These are phyloP conservation scores for Chlamydomonas incerta DNA, from an alignment of 139 green algal genomes.

Conservation along the genomic window DNA sequence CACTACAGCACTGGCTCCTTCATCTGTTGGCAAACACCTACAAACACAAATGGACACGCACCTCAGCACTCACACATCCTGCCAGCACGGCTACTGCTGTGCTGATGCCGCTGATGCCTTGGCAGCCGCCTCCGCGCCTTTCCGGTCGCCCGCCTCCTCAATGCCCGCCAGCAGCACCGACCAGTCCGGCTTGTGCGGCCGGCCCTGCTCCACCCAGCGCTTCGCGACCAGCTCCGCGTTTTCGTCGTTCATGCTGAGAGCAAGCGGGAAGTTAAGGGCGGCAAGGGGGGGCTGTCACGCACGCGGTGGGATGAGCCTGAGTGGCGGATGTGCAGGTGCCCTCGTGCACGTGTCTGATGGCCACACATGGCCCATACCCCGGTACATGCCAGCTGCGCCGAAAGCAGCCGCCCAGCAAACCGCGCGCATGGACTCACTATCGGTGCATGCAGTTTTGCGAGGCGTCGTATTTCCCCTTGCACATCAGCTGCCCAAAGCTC, in stretches of 20 bases:
- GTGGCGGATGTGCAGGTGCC: not conserved
- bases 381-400: too few relatives aligned
- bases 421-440: conserved; percentile 15
- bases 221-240: conserved; percentile 37
- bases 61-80: too few relatives aligned
- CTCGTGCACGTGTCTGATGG: too few relatives aligned
- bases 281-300: too few relatives aligned
- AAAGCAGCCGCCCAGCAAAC: too few relatives aligned
- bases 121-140: not conserved
- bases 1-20: too few relatives aligned
- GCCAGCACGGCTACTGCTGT: too few relatives aligned
- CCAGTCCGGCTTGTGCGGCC: conserved; percentile 47
- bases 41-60: too few relatives aligned
- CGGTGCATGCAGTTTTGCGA: conserved; percentile 37
- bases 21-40: too few relatives aligned
- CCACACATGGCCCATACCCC: too few relatives aligned
- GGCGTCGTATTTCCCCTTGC: conserved; percentile 31
- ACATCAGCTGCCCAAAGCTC: conserved; percentile 1
- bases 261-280: not conserved
- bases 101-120: too few relatives aligned
- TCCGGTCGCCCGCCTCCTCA: conserved; percentile 14
- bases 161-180: conserved; percentile 40
- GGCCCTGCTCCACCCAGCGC: conserved; percentile 43
- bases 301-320: not conserved
- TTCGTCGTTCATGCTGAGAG: conserved; percentile 43